phyloP scores from a whole-genome alignment of 768 basidiomycete genomes.

The Roridomyces roridus region DNA sequence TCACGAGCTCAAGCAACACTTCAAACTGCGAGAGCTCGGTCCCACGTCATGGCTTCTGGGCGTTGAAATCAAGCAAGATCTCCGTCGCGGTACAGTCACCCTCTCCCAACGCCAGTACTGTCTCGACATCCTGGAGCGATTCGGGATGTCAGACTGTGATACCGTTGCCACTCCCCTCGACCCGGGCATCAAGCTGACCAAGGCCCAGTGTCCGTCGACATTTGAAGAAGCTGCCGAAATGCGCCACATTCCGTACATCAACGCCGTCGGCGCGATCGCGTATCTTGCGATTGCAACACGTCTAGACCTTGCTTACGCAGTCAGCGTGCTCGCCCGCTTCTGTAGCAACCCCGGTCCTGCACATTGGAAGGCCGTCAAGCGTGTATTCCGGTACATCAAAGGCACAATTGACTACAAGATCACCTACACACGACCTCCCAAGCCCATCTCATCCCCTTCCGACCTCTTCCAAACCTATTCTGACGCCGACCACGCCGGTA shows the following conservation, averaged over 20 bases:
- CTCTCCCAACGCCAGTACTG: constrained; percentile 36
- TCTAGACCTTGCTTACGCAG: constrained; percentile 32
- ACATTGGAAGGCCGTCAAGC: no score
- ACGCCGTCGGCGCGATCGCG: no score
- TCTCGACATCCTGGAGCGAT: neutral
- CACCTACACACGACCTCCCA: no score
- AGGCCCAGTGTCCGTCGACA: no score
- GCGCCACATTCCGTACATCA: no score
- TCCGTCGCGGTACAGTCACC: constrained; percentile 18
- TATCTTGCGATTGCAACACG: constrained; percentile 13
- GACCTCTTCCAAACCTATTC: constrained; percentile 28
- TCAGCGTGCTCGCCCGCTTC: constrained; percentile 2
- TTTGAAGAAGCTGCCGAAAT: no score
- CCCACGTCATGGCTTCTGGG: constrained; percentile 34
- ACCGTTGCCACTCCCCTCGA: no score
- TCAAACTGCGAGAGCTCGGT: constrained; percentile 38
- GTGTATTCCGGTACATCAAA: no score
- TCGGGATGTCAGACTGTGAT: no score
- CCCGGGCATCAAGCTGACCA: no score
- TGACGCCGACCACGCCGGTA: constrained; percentile 36
- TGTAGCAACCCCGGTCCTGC: no score
- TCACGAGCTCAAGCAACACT: constrained; percentile 27
- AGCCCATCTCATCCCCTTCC: constrained; percentile 8
- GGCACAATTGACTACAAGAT: no score
- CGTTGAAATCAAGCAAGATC: constrained; percentile 34